Percentiles rank a stretch among this genome's conserved stretches.
Conservation (phyloP, 805 yeast genomes). For the Monosporozyma servazzii region DNA sequence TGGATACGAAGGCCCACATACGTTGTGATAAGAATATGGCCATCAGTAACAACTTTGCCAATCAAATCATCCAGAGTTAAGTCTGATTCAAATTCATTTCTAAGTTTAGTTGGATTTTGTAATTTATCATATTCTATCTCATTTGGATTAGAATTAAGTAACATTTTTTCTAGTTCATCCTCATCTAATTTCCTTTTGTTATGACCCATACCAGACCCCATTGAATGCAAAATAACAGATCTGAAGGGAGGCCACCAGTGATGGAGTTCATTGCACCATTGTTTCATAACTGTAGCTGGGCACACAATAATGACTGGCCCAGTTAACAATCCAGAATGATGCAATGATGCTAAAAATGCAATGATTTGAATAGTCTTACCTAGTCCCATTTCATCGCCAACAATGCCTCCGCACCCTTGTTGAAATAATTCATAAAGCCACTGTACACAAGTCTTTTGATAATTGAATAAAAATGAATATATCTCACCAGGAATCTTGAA, state of each 20-base stretch:
- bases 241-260: slow-evolving; percentile 97
- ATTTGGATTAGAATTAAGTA: slow-evolving; percentile 31
- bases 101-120: slow-evolving; percentile 20
- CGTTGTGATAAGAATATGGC: slow-evolving; percentile 84
- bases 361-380: slow-evolving; percentile 94
- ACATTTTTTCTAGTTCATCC: slow-evolving; percentile 42
- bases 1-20: slow-evolving; percentile 78
- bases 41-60: slow-evolving; percentile 51
- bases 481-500: slow-evolving; percentile 86
- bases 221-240: slow-evolving; percentile 78
- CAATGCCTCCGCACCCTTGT: slow-evolving; percentile 87
- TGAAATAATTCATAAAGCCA: slow-evolving; percentile 93
- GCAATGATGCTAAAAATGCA: slow-evolving; percentile 83
- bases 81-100: slow-evolving; percentile 25
- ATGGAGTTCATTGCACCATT: slow-evolving; percentile 95
- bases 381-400: slow-evolving; percentile 97
- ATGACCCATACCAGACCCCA: slow-evolving; percentile 73
- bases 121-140: slow-evolving; percentile 38
- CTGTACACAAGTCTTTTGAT: slow-evolving; percentile 93
- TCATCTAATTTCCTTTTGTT: slow-evolving; percentile 30
- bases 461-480: slow-evolving; percentile 76
- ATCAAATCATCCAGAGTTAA: slow-evolving; percentile 24
- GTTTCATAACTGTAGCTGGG: slow-evolving; percentile 92
- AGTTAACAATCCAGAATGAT: slow-evolving; percentile 63
- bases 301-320: slow-evolving; percentile 84